phyloP scores from a whole-genome alignment of 768 basidiomycete genomes.

The Gyrodon lividus region DNA sequence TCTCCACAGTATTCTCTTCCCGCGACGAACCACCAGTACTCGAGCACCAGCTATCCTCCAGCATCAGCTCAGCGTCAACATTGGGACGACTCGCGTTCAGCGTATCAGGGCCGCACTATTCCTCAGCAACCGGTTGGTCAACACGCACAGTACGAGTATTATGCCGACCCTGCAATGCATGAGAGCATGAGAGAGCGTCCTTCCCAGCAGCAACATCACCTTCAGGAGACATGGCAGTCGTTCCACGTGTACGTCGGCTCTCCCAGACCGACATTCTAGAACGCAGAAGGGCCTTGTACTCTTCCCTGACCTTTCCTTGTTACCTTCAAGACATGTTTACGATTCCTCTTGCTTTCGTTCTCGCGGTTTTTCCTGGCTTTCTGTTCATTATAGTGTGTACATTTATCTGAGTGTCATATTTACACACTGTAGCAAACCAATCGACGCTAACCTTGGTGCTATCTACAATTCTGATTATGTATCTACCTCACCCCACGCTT shows the following conservation, averaged over 20 bases:
- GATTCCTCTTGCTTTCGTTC: constrained; percentile 6
- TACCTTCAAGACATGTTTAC: neutral
- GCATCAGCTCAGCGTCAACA: constrained; percentile 6
- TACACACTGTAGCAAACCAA: neutral
- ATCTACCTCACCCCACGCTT: neutral
- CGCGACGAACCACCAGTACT: constrained; percentile 7
- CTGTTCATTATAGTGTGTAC: neutral
- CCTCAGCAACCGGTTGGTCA: neutral
- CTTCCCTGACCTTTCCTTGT: constrained; percentile 2
- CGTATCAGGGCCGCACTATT: constrained; percentile 6
- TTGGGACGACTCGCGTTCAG: constrained; percentile 12
- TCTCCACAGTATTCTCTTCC: constrained; percentile 9
- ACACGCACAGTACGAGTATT: constrained; percentile 6
- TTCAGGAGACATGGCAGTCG: constrained; percentile 64
- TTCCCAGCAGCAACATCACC: constrained; percentile 16
- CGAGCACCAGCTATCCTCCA: neutral
- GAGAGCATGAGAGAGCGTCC: constrained; percentile 5
- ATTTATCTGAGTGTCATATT: neutral
- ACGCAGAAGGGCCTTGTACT: neutral
- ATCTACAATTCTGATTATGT: neutral
- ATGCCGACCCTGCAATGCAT: neutral
- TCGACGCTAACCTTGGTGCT: neutral
- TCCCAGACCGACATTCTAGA: constrained; percentile 6
- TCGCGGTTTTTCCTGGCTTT: neutral
- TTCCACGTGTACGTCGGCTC: constrained; percentile 58